Conservation (phyloP, 306 rosid species). For the Quercus ilex region DNA sequence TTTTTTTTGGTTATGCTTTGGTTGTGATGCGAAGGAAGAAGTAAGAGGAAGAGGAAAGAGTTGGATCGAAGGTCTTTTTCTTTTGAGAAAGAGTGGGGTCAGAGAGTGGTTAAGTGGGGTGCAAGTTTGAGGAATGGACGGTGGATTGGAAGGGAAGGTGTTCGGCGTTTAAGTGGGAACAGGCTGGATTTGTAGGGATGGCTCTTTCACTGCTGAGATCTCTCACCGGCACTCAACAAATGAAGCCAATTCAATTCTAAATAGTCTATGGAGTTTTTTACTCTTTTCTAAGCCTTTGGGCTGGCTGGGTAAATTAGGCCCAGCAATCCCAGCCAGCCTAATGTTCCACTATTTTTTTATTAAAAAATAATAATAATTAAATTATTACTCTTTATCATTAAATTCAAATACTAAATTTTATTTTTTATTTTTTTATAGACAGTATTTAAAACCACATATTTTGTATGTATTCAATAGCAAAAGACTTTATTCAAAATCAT, state of each 20-base stretch:
- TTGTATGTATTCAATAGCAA: too few relatives aligned
- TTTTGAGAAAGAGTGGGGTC: background rate
- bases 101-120: background rate
- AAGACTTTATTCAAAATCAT: too few relatives aligned
- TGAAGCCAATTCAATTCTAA: background rate
- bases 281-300: too few relatives aligned
- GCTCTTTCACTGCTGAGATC: background rate
- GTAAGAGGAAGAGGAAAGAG: background rate
- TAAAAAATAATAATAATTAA: too few relatives aligned
- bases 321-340: background rate
- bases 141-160: conserved; percentile 9
- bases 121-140: conserved; percentile 9
- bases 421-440: too few relatives aligned
- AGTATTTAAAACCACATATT: too few relatives aligned
- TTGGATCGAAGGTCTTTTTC: conserved; percentile 34
- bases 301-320: background rate
- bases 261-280: too few relatives aligned
- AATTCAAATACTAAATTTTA: too few relatives aligned
- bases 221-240: conserved; percentile 26
- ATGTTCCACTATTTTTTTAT: too few relatives aligned
- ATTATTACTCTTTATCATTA: too few relatives aligned
- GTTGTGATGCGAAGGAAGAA: background rate
- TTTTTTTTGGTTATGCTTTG: background rate
- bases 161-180: conserved; percentile 19
- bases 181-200: conserved; percentile 36